Evolutionary conservation across 1,284 basidiomycete genomes (phyloP), one percentile per base, ranked within the genome.

Genomic region (Meira miltonrushii): DNA sequence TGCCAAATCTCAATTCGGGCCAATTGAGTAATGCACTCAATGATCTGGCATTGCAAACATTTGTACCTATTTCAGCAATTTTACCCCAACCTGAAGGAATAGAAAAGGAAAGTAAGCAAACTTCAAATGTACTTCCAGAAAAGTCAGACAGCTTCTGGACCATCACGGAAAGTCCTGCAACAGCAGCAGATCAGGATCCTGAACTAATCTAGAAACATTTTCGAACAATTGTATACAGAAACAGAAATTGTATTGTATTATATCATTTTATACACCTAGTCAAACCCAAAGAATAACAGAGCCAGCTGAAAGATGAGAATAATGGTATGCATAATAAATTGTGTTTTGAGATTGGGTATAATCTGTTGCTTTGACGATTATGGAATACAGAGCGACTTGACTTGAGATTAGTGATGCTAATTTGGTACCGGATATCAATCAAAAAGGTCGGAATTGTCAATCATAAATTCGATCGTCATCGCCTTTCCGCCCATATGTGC

Each of bases 401-500:
- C n/a, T n/a, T n/a, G n/a, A n/a, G n/a, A n/a, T n/a, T n/a, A n/a
- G n/a, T n/a, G n/a, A n/a, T n/a, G n/a, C n/a, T n/a, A 33, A 33
- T 33, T 33, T 33, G 28, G 8, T 3, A 33, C 28, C 28, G 48
- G 10, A 48, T 12, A n/a, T 23, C 28, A 55, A 23, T 54, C 43
- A 39, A 62, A 62, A 28, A 62, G 40, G 7, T 55, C 21, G 1
- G 61, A 57, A 25, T 62, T 43, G 15, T 62, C 61, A 44, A 62
- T 62, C 38, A 62, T 61, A 41, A 54, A 60, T 54, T 78, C 71
- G 58, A 77, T 83, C 66, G 89, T 87, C 65, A 93, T 84, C 10
- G 92, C 90, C 80, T 94, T 96, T 62, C 91, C 90, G 11, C 91
- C 92, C 91, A 93, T 94, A 77, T 97, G 92, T 64, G 87, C 88